Base-by-base conservation (phyloP, 2,329 filamentous ascomycete genomes). In the Plenodomus lindquistii region DNA sequence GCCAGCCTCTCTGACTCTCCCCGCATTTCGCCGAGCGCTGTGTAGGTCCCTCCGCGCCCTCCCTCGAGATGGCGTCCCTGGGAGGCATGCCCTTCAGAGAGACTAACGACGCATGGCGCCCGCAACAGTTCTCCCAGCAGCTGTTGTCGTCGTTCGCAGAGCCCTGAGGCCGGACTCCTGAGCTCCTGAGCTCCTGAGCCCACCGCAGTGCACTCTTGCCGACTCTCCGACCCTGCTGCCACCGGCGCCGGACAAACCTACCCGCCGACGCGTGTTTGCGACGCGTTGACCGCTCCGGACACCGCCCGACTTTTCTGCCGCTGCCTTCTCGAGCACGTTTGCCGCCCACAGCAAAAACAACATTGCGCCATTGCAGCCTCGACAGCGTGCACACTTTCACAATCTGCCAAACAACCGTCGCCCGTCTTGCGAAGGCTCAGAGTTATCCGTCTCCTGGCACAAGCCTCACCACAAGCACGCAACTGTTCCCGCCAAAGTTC, bases 11-110 rank as follows among this genome's bases (percentile, higher is more conserved):
- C 51, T 34, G 55, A 46, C 43, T 31, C 35, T 36, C 31, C 42
- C 48, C 56, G 54, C 55, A 54, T 62, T 53, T 56, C 60, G 54
- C 52, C 48, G 52, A 58, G 60, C 60, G 58, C 59, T 61, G 60
- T 61, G 64, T 66, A 66, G 60, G 60, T 68, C 50, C 42, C 54
- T 57, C 58, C 59, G 55, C 58, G 54, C 62, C 59, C 63, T 57
- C 59, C 36, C 42, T 44, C 37, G 52, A 62, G 58, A 66, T 61
- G 58, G 63, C 63, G 53, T 52, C 50, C 54, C 52, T 56, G 48
- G 54, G 62, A 56, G 58, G 60, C 65, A 54, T 58, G 57, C 59
- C 60, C 63, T 64, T 59, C 58, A 55, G 62, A 56, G 56, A 63
- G 54, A 66, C 63, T 65, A 60, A 66, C 64, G 53, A 60, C 52